Percentiles rank a stretch among this genome's conserved stretches.
These are phyloP conservation scores for Phytophthora ohioensis DNA, from an alignment of 352 stramenopile species.

Conservation along the genomic window DNA sequence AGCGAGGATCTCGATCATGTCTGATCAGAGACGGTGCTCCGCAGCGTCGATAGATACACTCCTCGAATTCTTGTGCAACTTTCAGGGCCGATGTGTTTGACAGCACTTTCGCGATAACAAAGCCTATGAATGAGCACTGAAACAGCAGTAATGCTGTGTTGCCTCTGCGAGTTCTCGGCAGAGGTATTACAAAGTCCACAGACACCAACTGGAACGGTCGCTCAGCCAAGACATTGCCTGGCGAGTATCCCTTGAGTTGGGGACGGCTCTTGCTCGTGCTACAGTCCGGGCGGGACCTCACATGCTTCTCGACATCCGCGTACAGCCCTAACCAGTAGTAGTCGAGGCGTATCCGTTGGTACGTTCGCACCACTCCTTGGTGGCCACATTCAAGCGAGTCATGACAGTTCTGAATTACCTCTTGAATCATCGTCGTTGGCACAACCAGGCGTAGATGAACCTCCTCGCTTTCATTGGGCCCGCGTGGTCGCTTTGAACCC, in stretches of 20 bases:
- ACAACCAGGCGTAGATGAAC: slow-evolving; percentile 14
- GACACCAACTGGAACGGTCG: too few species aligned
- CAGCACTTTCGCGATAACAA: not conserved
- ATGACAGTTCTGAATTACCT: too few species aligned
- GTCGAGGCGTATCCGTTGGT: not conserved
- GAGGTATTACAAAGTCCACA: not conserved
- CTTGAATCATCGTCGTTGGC: slow-evolving; percentile 7
- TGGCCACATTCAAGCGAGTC: slow-evolving; percentile 5
- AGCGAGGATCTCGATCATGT: too few species aligned
- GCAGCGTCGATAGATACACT: not conserved
- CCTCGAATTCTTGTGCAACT: not conserved
- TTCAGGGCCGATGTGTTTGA: not conserved
- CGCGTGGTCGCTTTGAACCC: not conserved
- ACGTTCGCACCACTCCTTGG: slow-evolving; percentile 7
- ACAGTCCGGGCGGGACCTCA: slow-evolving; percentile 3
- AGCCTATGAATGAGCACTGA: not conserved
- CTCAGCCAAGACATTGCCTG: not conserved
- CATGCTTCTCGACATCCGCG: not conserved
- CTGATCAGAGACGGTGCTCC: not conserved
- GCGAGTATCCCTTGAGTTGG: not conserved
- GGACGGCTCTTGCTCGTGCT: slow-evolving; percentile 8
- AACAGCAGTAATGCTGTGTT: not conserved
- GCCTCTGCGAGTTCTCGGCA: not conserved
- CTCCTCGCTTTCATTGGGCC: not conserved
- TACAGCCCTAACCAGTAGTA: slow-evolving; percentile 8